Percentiles rank a stretch among this genome's conserved stretches.
Conservation (phyloP, 148 eudicot species). For the Camellia granthamiana region DNA sequence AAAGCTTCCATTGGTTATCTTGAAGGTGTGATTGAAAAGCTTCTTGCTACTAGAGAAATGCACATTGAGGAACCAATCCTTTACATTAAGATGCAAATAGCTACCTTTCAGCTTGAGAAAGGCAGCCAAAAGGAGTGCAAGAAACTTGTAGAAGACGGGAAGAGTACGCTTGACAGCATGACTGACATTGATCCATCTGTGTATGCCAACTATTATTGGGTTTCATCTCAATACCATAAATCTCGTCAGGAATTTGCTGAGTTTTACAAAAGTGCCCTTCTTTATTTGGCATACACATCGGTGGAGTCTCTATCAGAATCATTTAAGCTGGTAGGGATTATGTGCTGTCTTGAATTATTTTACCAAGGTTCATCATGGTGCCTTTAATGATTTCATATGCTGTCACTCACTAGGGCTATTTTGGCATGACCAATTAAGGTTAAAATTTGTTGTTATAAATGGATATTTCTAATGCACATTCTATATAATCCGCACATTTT, state of each 20-base stretch:
- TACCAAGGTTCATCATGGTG: not conserved
- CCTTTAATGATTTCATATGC: not conserved
- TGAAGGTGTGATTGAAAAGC: slow-evolving; percentile 85
- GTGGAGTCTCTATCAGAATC: slow-evolving; percentile 94
- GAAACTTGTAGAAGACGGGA: slow-evolving; percentile 78
- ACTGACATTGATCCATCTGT: slow-evolving; percentile 98
- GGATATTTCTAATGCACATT: no score
- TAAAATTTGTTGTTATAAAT: not conserved
- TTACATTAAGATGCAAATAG: slow-evolving; percentile 84
- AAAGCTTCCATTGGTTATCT: slow-evolving; percentile 82
- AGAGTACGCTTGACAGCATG: slow-evolving; percentile 83
- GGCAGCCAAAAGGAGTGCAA: slow-evolving; percentile 88
- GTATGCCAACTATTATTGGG: slow-evolving; percentile 87
- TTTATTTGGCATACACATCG: slow-evolving; percentile 86
- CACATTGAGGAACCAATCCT: slow-evolving; percentile 87
- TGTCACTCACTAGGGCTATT: not conserved
- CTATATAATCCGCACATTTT: no score
- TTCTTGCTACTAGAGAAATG: slow-evolving; percentile 62
- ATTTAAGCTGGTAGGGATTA: slow-evolving; percentile 71
- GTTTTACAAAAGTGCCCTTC: slow-evolving; percentile 91
- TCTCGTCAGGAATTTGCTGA: slow-evolving; percentile 85
- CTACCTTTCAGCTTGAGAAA: slow-evolving; percentile 68
- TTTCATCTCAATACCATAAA: slow-evolving; percentile 83
- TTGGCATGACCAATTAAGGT: not conserved
- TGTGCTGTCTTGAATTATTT: not conserved